Base-by-base conservation (phyloP, 2,329 filamentous ascomycete genomes). In the Coniella lustricola region DNA sequence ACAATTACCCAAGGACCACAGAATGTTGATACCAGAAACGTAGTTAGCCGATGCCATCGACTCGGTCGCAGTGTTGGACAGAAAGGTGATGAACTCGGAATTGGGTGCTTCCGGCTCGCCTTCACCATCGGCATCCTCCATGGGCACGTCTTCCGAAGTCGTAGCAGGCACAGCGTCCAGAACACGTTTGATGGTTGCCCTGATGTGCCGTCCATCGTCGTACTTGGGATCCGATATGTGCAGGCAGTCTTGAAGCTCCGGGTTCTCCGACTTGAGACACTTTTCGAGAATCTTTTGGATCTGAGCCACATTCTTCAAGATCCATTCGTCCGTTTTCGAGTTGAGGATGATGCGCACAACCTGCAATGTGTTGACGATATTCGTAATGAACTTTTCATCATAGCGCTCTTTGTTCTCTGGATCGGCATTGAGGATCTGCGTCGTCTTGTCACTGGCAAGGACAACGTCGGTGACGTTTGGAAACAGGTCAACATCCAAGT, bases 321-420 rank as follows among this genome's bases (percentile, higher is more conserved):
- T 84, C 93, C 93, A 98, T 3, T 95, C 88, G 59, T 95, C 84
- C 0, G 87, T 74, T 65, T 95, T 94, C 54, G 85, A 83, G 58
- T 93, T 89, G 51, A 97, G 74, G 41, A 98, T 82, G 51, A 96
- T 86, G 41, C 91, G 87, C 52, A 98, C 75, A 35, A 97, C 87
- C 63, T 97, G 90, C 13, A 98, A 75, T 2, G 90, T 90, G 63
- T 98, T 98, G 68, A 98, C 82, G 67, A 95, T 91, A 54, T 85
- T 84, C 1, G 87, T 94, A 36, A 86, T 77, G 60, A 90, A 90
- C 64, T 89, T 90, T 35, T 90, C 86, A 54, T 90, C 84, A n/a
- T 76, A 78, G 59, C 87, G 87, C 44, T 89, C 85, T 48, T 82
- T 81, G 53, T 84, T 79, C 0, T 69, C 64, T 5, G 77, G 74